Evolutionary conservation across 2,329 filamentous ascomycete species (phyloP), one percentile per base, ranked within the genome.

Genomic region (Monosporascus sp.): DNA sequence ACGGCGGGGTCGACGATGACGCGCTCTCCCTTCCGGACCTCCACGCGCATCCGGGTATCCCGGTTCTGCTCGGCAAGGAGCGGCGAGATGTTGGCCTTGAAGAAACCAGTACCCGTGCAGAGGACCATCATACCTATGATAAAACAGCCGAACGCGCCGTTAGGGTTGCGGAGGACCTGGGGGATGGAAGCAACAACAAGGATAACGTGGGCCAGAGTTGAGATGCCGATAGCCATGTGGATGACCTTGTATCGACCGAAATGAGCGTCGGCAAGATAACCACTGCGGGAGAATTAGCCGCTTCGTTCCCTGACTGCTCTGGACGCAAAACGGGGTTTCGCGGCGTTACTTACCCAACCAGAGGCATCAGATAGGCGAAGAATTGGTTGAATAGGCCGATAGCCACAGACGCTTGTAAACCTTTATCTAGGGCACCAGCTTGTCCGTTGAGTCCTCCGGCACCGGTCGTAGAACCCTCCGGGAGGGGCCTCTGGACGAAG

Each of bases 51-150:
- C 55, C 76, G 79, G 4, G 74, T 78, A 53, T 83, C 79, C 37
- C 75, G 76, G 67, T 86, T 86, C 69, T 90, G 86, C 63, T 90
- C 87, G 20, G 86, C 86, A 52, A 90, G 81, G 19, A 89, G 73
- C 0, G 86, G 85, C 0, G 85, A 84, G 44, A 92, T 87, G 65
- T 92, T 92, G 58, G 86, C 82, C 75, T 92, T 93, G 80, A 92
- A 91, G 63, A 89, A 87, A 57, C 88, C 88, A 1, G 87, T 89
- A 44, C 88, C 88, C 31, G 89, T 69, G 59, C 77, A 76, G 40
- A 80, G 74, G 24, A 65, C 64, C 37, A 79, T 63, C 35, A 78
- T 72, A n/a, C 86, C 87, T 65, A 91, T 81, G 64, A 91, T 78
- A 62, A 90, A 87, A 50, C 81, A 84, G 1, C 75, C 85, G 46